Conservation (phyloP, 257 asterid genomes). For the Lycium ferocissimum region DNA sequence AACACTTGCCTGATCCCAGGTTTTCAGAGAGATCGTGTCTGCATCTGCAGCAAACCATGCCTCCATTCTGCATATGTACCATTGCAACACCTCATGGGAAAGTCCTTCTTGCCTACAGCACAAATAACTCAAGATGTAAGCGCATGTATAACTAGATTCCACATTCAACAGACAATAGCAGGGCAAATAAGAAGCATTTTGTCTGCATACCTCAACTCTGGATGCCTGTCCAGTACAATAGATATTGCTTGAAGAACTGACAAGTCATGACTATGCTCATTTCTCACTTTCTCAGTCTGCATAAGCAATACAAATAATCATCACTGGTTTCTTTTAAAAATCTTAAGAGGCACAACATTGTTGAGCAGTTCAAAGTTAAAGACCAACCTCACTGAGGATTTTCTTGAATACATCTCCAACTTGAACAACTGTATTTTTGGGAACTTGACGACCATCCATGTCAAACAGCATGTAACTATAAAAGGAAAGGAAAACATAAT, state of each 20-base stretch:
- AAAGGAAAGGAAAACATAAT: background rate
- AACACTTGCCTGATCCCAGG: conserved; percentile 93
- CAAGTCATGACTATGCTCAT: conserved; percentile 72
- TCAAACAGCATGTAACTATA: conserved; percentile 58
- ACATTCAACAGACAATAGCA: conserved; percentile 28
- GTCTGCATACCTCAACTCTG: conserved; percentile 72
- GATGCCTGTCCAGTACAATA: conserved; percentile 77
- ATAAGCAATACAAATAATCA: conserved; percentile 36
- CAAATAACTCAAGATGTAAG: conserved; percentile 26
- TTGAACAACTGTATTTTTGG: conserved; percentile 75
- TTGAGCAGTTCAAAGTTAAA: conserved; percentile 19
- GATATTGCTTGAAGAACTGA: conserved; percentile 88
- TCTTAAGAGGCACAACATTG: background rate
- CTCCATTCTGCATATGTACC: conserved; percentile 99
- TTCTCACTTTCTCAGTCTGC: conserved; percentile 91
- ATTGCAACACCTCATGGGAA: conserved; percentile 86
- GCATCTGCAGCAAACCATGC: conserved; percentile 99
- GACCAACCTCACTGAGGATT: conserved; percentile 83
- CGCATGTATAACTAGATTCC: conserved; percentile 36
- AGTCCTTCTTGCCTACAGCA: conserved; percentile 76
- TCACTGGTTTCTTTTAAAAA: background rate
- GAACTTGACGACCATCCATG: conserved; percentile 82
- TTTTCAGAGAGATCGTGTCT: conserved; percentile 90
- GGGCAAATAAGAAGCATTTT: background rate
- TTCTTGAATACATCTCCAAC: conserved; percentile 88